Base-by-base conservation (phyloP, 306 rosid species). In the Dryas drummondii region DNA sequence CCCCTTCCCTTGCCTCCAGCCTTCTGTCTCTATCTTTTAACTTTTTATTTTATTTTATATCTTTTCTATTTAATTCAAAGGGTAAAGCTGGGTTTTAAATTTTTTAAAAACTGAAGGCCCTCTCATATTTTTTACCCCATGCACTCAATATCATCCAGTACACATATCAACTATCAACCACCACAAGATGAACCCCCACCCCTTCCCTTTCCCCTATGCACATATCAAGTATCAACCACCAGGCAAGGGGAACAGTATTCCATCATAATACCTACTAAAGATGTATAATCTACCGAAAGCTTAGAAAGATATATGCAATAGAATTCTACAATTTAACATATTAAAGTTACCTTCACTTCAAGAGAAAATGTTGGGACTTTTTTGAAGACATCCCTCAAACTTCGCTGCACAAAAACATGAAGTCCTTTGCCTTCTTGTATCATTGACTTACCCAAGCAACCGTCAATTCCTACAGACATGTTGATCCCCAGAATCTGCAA, bases 371-470 rank as follows among this genome's bases (percentile, higher is more conserved):
- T 87, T 63, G 99, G 99, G 72, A 94, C 99, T 83, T 88, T 94
- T 70, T 91, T 87, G 79, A 92, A 94, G 80, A 94, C 87, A 83
- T 94, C 99, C 86, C 97, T 92, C 92, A 94, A 89, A 83, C 99
- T 94, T 83, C 99, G 85, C 75, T 96, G 87, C 37, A 92, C 96
- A 83, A 79, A 86, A 74, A 89, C 82, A 79, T 94, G 97, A 73
- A 94, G 78, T 76, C 97, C 99, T 83, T 87, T 89, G 83, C 93
- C 90, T 88, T 91, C 96, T 41, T 91, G 88, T 63, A 94, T 90
- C 91, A 94, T 92, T 76, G 99, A 94, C 76, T 92, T 90, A 46
- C 99, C 99, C 62, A 94, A 81, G 79, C 75, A 66, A 57, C 97
- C 99, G 65, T 82, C 80, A 49, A 90, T 87, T 75, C 97, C 99